Evolutionary conservation across 164 flowering plant species (phyloP), one percentile per base, ranked within the genome.

Genomic region (Vitis rotundifolia): DNA sequence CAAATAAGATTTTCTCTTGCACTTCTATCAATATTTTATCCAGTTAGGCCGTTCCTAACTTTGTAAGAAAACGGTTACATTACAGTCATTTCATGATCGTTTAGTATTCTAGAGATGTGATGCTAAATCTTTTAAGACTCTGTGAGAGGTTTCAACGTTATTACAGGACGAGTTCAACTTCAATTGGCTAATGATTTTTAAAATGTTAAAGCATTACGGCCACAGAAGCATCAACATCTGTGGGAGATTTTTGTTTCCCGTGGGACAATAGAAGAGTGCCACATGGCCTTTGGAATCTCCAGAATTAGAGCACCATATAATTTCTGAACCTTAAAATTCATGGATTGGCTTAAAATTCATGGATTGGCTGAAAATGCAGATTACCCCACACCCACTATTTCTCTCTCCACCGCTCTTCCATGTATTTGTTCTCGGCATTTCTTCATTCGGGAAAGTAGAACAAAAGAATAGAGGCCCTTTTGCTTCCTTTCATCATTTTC

Each of bases 341-440:
- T 70, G 76, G 68, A 73, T 71, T 76, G 80, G 80, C 56, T 74
- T 22, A 22, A 48, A 66, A 67, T 67, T 49, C 67, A 59, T 70
- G 76, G 68, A 73, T 71, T 76, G 80, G 80, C 56, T 74, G 55
- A 61, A n/a, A 71, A 53, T 72, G 13, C 29, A 74, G 62, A 56
- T 16, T 9, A 10, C 51, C 59, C 19, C 71, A 58, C 18, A 44
- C 14, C 12, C 70, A 28, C 52, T 37, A 13, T 51, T 54, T 57
- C 61, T 19, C 57, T 59, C 51, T 47, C 58, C 9, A 15, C 13
- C 71, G 11, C 13, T 18, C 16, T 37, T 15, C 26, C 49, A 57
- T 15, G 29, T 15, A 31, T 16, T 3, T 19, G 9, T 44, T n/a
- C 44, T 19, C 18, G 12, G 50, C 44, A 12, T 14, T 11, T 3